Evolutionary conservation across 2,329 filamentous ascomycete species (phyloP).

Genomic region (Lomentospora prolificans): DNA sequence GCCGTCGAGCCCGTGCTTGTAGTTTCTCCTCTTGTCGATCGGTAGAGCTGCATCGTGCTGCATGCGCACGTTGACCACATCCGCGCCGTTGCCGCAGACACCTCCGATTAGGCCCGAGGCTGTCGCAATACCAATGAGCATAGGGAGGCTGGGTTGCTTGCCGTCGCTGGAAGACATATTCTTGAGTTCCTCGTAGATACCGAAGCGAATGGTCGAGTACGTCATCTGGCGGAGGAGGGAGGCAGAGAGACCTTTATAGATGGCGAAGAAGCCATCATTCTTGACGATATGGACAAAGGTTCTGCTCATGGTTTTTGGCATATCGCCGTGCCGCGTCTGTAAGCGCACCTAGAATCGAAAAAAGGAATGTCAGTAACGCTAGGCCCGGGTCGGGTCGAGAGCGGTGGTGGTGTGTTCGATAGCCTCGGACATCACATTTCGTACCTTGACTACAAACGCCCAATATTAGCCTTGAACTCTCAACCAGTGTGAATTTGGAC

Average conservation of each 20-base stretch:
- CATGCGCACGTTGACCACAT: constrained; percentile 97
- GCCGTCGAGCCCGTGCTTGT: constrained; percentile 80
- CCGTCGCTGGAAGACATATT: constrained; percentile 43
- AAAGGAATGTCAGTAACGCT: constrained; percentile 5
- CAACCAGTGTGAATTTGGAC: background rate
- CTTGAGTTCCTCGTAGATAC: constrained; percentile 92
- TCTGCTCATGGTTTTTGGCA: constrained; percentile 70
- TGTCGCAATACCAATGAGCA: constrained; percentile 75
- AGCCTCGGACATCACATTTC: background rate
- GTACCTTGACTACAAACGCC: constrained; percentile 39
- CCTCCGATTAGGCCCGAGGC: constrained; percentile 82
- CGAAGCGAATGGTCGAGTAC: constrained; percentile 94
- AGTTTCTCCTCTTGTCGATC: constrained; percentile 65
- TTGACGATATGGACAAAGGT: constrained; percentile 77
- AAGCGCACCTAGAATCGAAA: constrained; percentile 59
- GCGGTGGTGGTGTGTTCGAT: background rate
- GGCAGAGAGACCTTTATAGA: constrained; percentile 88
- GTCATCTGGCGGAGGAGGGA: constrained; percentile 89
- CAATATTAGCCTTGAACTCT: constrained; percentile 15
- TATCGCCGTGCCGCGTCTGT: constrained; percentile 70
- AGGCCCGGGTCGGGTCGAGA: background rate
- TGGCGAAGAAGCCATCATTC: constrained; percentile 63
- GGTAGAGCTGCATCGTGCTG: constrained; percentile 83
- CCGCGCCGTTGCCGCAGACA: constrained; percentile 84
- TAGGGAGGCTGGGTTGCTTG: constrained; percentile 54